phyloP scores from a whole-genome alignment of 2,329 filamentous ascomycete species.

The Aspergillus sclerotialis region DNA sequence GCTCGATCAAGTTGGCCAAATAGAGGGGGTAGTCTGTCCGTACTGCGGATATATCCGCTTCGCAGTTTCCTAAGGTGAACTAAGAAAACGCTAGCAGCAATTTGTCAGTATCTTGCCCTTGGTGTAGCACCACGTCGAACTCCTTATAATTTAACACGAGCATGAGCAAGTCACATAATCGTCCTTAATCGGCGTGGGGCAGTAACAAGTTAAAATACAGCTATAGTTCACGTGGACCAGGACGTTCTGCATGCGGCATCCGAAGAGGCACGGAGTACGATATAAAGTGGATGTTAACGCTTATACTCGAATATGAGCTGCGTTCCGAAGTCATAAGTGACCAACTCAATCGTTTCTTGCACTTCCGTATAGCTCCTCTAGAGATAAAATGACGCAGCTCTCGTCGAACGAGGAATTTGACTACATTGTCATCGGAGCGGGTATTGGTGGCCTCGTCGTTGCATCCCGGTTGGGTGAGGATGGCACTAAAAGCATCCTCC shows the following conservation, averaged over 20 bases:
- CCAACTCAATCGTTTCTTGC: conserved; percentile 1
- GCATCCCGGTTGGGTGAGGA: conserved; percentile 21
- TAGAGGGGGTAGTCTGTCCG: too few relatives aligned
- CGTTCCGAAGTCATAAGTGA: background rate
- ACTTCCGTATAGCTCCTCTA: background rate
- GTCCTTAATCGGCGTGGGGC: background rate
- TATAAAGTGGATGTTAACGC: conserved; percentile 1
- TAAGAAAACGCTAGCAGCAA: conserved; percentile 1
- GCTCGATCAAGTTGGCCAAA: too few relatives aligned
- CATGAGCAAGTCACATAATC: background rate
- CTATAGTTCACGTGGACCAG: background rate
- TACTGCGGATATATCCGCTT: background rate
- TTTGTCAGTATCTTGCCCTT: conserved; percentile 1
- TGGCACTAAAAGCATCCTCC: conserved; percentile 11
- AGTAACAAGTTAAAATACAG: background rate
- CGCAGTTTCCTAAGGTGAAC: background rate
- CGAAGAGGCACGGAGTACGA: background rate
- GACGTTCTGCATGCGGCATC: background rate
- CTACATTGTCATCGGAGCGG: conserved; percentile 22
- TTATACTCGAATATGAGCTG: background rate
- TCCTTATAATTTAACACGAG: background rate
- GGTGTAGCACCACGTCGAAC: background rate
- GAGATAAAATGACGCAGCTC: background rate
- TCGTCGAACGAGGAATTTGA: conserved; percentile 7
- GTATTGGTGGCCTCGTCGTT: conserved; percentile 20